Evolutionary conservation across 1,284 basidiomycete species (phyloP), one percentile per base, ranked within the genome.

Genomic region (Sporisorium sorghi): DNA sequence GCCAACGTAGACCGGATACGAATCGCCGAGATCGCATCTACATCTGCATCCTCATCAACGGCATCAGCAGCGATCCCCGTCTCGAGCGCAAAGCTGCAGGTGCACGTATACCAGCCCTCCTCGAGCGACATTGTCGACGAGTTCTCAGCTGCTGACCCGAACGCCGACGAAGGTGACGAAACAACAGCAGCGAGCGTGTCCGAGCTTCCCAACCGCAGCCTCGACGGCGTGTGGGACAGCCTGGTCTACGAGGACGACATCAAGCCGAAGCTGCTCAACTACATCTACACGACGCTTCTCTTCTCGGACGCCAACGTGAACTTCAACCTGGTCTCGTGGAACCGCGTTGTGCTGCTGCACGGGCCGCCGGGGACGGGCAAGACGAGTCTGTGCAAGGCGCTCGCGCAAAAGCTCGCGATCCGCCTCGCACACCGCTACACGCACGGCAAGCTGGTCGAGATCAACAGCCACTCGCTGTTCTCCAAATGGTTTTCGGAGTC

Each of bases 281-380:
- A 97, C 85, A 97, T 98, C 73, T 91, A 95, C 85, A 93, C 95
- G 9, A 97, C 96, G 0, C 87, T 97, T 35, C 85, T 93, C 17
- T 91, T 99, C 79, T 93, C 93, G 33, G 93, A 97, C 79, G 91
- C 91, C 3, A 89, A 90, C 64, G 90, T 99, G 32, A 92, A 98
- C 82, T 91, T 91, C 84, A 96, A 98, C 80, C 87, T 98, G 24
- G 90, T 98, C 24, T 91, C 93, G 0, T 97, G 94, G 93, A 98
- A 97, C 84, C 90, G 95, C 2, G 91, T 99, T 3, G 91, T 97
- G 0, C 87, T 99, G 1, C 87, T 99, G 14, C 95, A 99, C 84
- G 97, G 97, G 0, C 97, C 97, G 12, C 96, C 97, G 0, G 96
- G 97, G 0, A 99, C 97, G 0, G 97, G 97, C 19, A 99, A 99